Percentiles rank a stretch among this genome's conserved stretches.
Evolutionary conservation across 345 rosid species (phyloP).

Genomic region (Clausena lansium): DNA sequence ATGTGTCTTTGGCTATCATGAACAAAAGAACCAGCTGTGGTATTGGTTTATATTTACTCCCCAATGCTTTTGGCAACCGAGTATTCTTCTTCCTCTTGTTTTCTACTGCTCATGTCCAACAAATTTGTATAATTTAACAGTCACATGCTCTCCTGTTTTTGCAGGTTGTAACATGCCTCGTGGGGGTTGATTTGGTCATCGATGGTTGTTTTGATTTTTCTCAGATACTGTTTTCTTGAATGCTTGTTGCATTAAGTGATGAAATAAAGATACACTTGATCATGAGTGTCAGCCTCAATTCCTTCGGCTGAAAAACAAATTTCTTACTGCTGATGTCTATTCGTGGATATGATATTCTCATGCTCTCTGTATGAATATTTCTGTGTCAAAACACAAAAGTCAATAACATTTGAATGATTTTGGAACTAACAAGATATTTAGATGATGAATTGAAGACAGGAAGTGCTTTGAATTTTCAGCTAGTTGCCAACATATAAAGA

Average conservation of each 20-base stretch:
- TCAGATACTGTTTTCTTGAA: slow-evolving; percentile 11
- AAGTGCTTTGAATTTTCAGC: background rate
- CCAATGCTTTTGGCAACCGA: background rate
- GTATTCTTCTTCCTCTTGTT: background rate
- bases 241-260: slow-evolving; percentile 10
- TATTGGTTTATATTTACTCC: background rate
- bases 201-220: slow-evolving; percentile 16
- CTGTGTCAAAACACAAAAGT: background rate
- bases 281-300: background rate
- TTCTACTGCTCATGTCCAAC: background rate
- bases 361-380: background rate
- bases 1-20: background rate
- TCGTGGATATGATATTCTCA: background rate
- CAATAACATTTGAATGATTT: background rate
- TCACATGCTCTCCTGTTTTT: background rate
- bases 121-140: background rate
- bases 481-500: background rate
- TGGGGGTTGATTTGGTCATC: slow-evolving; percentile 11
- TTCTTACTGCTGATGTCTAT: background rate
- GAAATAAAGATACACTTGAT: slow-evolving; percentile 23
- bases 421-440: background rate
- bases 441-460: background rate
- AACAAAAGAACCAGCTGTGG: background rate
- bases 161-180: slow-evolving; percentile 24
- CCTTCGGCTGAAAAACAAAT: background rate